Evolutionary conservation across 2,329 filamentous ascomycete genomes (phyloP), one percentile per base, ranked within the genome.

Genomic region (Calonectria hongkongensis): DNA sequence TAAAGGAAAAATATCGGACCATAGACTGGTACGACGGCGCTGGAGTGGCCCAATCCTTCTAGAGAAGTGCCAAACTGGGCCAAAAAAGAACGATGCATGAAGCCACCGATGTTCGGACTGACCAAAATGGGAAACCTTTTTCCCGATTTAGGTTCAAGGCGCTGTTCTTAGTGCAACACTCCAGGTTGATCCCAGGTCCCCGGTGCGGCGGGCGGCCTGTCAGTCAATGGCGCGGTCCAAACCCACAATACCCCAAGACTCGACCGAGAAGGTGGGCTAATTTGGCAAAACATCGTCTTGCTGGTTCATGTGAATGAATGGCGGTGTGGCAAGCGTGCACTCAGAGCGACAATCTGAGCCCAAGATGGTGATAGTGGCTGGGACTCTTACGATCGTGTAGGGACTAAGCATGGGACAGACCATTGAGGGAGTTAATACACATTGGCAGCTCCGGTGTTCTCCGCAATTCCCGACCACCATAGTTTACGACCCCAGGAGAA

Each of bases 321-420:
- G 68, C 68, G 68, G 68, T 71, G 68, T 66, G 28, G 60, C 41
- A 66, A 43, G 41, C 30, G 50, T 41, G 43, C 43, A 51, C 25
- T 36, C 41, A 45, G 25, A 62, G n/a, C 58, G 8, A 50, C 21
- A 10, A 16, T 48, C 18, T 30, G 45, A n/a, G 27, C 58, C 16
- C 48, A 21, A 65, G 60, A 58, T 43, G 12, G 43, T 45, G 56
- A 43, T 64, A 25, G 27, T 21, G 51, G 30, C 36, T 48, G 48
- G 30, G 18, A 25, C 62, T 62, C 62, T 51, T 58, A 66, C 62
- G 60, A 66, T 58, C n/a, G 21, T 60, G 50, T 50, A 48, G 21
- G 16, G 27, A 25, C 48, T 12, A 60, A 39, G 25, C 21, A 70
- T 16, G 39, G 21, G 43, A 66, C 51, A 60, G 48, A 16, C 41